phyloP scores from a whole-genome alignment of 2,329 filamentous ascomycete species.

The Diplodia seriata region DNA sequence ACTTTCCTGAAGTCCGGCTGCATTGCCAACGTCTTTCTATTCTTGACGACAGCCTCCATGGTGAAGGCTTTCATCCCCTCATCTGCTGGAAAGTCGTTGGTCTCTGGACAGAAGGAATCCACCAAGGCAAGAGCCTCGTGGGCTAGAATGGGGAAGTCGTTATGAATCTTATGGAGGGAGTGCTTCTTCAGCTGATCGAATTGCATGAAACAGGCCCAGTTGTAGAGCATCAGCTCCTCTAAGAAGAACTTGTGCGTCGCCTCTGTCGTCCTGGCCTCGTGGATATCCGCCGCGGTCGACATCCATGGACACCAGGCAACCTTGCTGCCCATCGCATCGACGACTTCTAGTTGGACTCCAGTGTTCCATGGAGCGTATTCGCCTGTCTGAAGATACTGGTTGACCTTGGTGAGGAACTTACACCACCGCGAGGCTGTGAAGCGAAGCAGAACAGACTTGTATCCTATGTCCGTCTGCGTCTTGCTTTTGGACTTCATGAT shows the following conservation, averaged over 20 bases:
- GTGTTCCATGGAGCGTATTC: not conserved
- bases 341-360: not conserved
- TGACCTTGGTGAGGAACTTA: not conserved
- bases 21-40: not conserved
- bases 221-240: conserved; percentile 2
- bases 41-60: not conserved
- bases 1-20: not conserved
- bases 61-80: not conserved
- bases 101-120: not conserved
- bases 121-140: conserved; percentile 5
- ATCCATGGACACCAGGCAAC: not conserved
- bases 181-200: not conserved
- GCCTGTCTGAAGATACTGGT: not conserved
- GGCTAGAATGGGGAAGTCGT: not conserved
- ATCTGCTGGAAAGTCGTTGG: not conserved
- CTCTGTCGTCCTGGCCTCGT: not conserved
- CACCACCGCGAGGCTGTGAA: not conserved
- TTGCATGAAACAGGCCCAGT: not conserved
- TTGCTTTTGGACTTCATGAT: conserved; percentile 4
- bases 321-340: not conserved
- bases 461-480: not conserved
- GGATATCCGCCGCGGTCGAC: not conserved
- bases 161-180: not conserved
- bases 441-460: not conserved
- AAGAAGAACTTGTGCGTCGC: not conserved